Base-by-base conservation (phyloP, 1,139 yeast species). In the Wickerhamiella pararugosa region DNA sequence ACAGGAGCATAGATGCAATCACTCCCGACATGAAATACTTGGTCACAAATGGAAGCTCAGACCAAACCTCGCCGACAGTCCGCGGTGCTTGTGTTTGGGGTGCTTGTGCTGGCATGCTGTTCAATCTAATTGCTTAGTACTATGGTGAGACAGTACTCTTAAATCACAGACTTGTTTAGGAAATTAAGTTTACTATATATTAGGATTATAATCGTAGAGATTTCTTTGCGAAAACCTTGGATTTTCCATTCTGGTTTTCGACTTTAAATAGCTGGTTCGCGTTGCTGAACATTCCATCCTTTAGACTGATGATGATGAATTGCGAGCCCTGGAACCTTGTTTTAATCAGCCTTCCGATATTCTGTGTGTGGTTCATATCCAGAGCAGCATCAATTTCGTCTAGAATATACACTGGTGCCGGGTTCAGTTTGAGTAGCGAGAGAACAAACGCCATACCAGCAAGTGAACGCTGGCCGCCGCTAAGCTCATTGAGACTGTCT, bases 361-460 rank as follows among this genome's bases (percentile, higher is more conserved):
- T 90, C 60, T 92, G 97, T 1, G 99, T 92, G 59, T 92, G 99
- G 43, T 94, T 83, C 49, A 87, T 71, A 66, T 92, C 99, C 50
- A 92, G 70, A 1, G 99, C 99, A 1, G 99, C 98, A 63, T 90
- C 98, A 32, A 90, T 96, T 62, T 90, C 98, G 62, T 90, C 98
- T 46, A 90, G 67, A 53, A 90, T 87, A 58, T 90, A 90, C 94
- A 90, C 83, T 7, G 98, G 98, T 0, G 98, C 97, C 1, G 98
- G 98, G 59, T 86, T 84, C 66, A 83, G 87, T 59, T 87, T 94
- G 44, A 90, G 66, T 47, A 90, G 66, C 0, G 97, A 95, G 74
- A 87, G 71, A 51, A 87, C 87, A 53, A 90, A 67, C 3, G 97
- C 82, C 41, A 90, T 65, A 0, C 98, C 98, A 51, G 87, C 83